Evolutionary conservation across 2,329 filamentous ascomycete species (phyloP).

Genomic region (Helotiales sp.): DNA sequence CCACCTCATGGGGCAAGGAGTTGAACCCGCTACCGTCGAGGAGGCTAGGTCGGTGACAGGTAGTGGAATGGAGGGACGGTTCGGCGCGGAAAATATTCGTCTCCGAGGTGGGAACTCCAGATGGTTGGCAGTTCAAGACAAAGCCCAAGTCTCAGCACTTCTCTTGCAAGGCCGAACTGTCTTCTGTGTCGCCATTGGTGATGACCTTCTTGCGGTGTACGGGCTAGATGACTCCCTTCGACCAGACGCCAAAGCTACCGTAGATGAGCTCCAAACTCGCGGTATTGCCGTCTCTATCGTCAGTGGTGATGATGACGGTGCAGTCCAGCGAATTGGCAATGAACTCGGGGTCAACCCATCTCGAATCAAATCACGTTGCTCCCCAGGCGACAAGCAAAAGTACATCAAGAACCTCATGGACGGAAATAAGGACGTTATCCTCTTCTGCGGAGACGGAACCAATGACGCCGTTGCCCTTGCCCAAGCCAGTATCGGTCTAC

Average conservation of each 20-base stretch:
- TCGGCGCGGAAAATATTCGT: conserved; percentile 25
- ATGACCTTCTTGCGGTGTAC: conserved; percentile 47
- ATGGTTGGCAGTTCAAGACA: conserved; percentile 49
- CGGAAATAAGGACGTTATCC: conserved; percentile 46
- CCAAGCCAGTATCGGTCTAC: conserved; percentile 72
- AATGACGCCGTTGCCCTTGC: conserved; percentile 78
- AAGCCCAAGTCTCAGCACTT: conserved; percentile 45
- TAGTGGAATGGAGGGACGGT: conserved; percentile 51
- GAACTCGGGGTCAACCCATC: conserved; percentile 47
- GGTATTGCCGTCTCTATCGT: conserved; percentile 55
- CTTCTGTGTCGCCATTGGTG: conserved; percentile 53
- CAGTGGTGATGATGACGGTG: conserved; percentile 57
- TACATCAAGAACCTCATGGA: conserved; percentile 29
- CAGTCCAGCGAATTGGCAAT: conserved; percentile 50
- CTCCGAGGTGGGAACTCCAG: conserved; percentile 56
- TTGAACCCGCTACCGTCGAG: conserved; percentile 35
- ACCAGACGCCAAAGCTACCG: conserved; percentile 46
- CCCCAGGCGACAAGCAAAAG: conserved; percentile 43
- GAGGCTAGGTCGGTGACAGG: conserved; percentile 45
- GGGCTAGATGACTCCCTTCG: conserved; percentile 54
- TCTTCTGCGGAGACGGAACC: conserved; percentile 80
- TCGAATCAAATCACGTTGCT: conserved; percentile 43
- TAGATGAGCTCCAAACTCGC: conserved; percentile 46
- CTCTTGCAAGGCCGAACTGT: conserved; percentile 48
- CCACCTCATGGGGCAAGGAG: conserved; percentile 40